phyloP scores from a whole-genome alignment of 2,329 filamentous ascomycete species.

The Nigrograna mackinnonii region DNA sequence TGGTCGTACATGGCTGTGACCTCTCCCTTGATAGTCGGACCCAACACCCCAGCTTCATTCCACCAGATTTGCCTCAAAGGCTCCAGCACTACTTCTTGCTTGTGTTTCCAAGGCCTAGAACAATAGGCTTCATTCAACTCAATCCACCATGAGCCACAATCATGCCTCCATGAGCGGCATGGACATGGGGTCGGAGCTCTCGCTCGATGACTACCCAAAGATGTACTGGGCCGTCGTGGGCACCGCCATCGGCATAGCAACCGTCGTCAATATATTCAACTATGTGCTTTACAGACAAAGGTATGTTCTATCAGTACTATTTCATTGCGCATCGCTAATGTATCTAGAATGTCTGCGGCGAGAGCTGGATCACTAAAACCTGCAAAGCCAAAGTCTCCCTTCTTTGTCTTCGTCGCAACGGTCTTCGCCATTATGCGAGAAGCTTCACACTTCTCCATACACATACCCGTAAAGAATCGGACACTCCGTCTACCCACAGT shows the following conservation, averaged over 20 bases:
- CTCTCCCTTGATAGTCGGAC: too few relatives aligned
- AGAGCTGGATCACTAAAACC: constrained; percentile 45
- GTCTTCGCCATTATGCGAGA: constrained; percentile 59
- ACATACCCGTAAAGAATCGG: constrained; percentile 34
- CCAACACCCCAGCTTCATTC: too few relatives aligned
- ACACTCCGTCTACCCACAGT: constrained; percentile 45
- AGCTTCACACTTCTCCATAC: constrained; percentile 52
- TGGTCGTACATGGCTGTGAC: too few relatives aligned
- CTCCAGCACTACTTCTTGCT: too few relatives aligned
- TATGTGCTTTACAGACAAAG: constrained; percentile 54
- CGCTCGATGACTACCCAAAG: constrained; percentile 52
- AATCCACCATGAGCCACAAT: constrained; percentile 25
- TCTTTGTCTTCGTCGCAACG: constrained; percentile 55
- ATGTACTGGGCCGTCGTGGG: constrained; percentile 59
- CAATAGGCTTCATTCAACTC: too few relatives aligned
- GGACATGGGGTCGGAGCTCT: constrained; percentile 50
- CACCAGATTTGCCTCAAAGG: too few relatives aligned
- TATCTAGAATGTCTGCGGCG: constrained; percentile 49
- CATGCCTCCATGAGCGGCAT: constrained; percentile 40
- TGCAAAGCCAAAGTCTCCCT: constrained; percentile 56
- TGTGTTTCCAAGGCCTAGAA: too few relatives aligned
- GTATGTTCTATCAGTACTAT: constrained; percentile 35
- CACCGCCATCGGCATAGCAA: constrained; percentile 47
- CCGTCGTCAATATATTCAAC: constrained; percentile 51
- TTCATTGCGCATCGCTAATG: constrained; percentile 6